Conservation (phyloP, 2,329 filamentous ascomycete species). For the Xenosphaeropsis pyriputrescens region DNA sequence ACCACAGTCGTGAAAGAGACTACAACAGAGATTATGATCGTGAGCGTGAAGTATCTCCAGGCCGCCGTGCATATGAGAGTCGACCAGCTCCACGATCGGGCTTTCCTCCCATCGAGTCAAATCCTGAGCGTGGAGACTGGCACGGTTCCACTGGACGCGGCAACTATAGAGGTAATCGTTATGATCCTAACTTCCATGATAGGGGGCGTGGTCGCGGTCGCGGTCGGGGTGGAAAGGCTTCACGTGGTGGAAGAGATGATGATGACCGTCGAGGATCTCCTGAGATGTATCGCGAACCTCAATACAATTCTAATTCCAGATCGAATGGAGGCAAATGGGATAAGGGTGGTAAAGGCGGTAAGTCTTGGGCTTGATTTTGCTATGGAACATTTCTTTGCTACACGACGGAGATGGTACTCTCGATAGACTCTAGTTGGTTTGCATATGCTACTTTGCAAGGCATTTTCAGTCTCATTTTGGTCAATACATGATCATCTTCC, state of each 20-base stretch:
- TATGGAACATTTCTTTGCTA: no score
- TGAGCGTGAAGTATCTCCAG: constrained; percentile 13
- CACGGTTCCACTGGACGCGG: constrained; percentile 2
- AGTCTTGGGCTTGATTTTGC: constrained; percentile 5
- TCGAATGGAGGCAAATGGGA: constrained; percentile 5
- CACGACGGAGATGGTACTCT: no score
- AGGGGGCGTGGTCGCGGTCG: constrained; percentile 10
- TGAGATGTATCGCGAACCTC: constrained; percentile 10
- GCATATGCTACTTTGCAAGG: no score
- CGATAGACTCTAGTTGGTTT: no score
- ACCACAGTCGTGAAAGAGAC: constrained; percentile 3
- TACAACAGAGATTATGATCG: constrained; percentile 8
- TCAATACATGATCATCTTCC: no score
- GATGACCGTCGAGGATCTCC: constrained; percentile 9
- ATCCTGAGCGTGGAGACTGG: constrained; percentile 4
- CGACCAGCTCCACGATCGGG: constrained; percentile 1
- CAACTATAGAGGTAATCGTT: constrained; percentile 12
- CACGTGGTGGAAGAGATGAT: constrained; percentile 3
- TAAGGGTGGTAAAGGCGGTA: constrained; percentile 17
- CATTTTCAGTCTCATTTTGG: no score
- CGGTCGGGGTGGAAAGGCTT: constrained; percentile 8
- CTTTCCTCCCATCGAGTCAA: constrained; percentile 1
- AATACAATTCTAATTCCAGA: constrained; percentile 2
- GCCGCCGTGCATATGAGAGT: constrained; percentile 8
- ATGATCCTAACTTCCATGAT: constrained; percentile 15